Evolutionary conservation across 2,329 filamentous ascomycete genomes (phyloP).

Genomic region (Aspergillus unguis): DNA sequence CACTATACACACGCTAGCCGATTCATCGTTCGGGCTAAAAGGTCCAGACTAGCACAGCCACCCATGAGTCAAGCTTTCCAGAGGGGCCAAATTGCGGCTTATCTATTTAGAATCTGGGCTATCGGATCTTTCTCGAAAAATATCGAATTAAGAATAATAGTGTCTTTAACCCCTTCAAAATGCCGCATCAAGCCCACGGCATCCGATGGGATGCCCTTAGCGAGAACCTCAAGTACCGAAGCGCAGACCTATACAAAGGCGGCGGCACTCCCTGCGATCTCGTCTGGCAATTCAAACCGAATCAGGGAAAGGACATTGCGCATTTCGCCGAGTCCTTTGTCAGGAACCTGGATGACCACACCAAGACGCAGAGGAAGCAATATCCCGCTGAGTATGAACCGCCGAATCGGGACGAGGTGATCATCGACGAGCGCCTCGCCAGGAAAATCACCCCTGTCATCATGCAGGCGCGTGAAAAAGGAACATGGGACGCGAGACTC

Average conservation of each 20-base stretch:
- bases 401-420: conserved; percentile 1
- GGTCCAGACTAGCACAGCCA: no score
- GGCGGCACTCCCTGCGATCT: not conserved
- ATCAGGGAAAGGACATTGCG: conserved; percentile 10
- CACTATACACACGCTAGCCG: no score
- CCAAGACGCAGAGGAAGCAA: conserved; percentile 11
- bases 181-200: conserved; percentile 17
- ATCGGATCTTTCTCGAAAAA: no score
- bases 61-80: no score
- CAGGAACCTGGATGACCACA: conserved; percentile 8
- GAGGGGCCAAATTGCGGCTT: no score
- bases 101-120: no score
- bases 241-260: not conserved
- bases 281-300: conserved; percentile 7
- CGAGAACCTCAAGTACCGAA: conserved; percentile 7
- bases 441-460: conserved; percentile 1
- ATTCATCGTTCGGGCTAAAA: no score
- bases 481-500: not conserved
- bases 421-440: conserved; percentile 8
- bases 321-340: conserved; percentile 13
- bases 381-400: conserved; percentile 7
- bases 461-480: not conserved
- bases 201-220: conserved; percentile 12
- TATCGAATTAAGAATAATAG: no score
- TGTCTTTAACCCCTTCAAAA: not conserved